Percentiles rank a stretch among this genome's conserved stretches.
Conservation (phyloP, 805 yeast species). For the Lachancea meyersii region DNA sequence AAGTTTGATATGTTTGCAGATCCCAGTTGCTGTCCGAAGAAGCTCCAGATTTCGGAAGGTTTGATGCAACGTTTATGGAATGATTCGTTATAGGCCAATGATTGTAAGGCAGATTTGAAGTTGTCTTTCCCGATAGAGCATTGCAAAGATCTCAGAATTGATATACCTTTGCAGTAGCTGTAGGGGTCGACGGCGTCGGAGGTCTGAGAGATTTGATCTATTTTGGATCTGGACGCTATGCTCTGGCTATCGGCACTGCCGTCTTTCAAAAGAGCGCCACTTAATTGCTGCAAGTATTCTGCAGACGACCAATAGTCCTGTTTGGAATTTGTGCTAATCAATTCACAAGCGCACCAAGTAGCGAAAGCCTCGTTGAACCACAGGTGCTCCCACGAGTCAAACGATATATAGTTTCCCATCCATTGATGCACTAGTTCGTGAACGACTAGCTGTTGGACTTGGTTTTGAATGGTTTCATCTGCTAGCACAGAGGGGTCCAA, state of each 20-base stretch:
- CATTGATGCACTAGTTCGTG: constrained; percentile 79
- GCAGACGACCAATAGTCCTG: constrained; percentile 22
- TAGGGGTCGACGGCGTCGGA: constrained; percentile 29
- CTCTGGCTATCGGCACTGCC: constrained; percentile 12
- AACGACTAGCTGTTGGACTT: constrained; percentile 50
- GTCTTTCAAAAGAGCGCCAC: constrained; percentile 16
- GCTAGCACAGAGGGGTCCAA: constrained; percentile 32
- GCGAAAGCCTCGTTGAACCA: constrained; percentile 81
- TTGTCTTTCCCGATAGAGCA: constrained; percentile 19
- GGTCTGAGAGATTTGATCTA: constrained; percentile 15
- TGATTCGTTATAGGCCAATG: constrained; percentile 13
- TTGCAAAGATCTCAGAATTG: constrained; percentile 26
- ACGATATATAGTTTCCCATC: constrained; percentile 64
- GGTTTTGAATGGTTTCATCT: constrained; percentile 23
- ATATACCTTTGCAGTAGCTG: constrained; percentile 30
- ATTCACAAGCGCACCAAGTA: constrained; percentile 56
- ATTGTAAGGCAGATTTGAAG: constrained; percentile 18
- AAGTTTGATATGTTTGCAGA: constrained; percentile 26
- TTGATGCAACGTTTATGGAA: constrained; percentile 21
- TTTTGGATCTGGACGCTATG: constrained; percentile 15
- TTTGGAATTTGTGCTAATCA: constrained; percentile 32
- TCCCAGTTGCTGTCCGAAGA: constrained; percentile 18
- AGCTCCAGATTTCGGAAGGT: constrained; percentile 29
- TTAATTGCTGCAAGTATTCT: constrained; percentile 22
- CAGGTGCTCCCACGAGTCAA: constrained; percentile 59